A percentile compares a stretch with the other conserved stretches of the same genome.
These are phyloP conservation scores for Phytophthora multivora DNA, from an alignment of 352 stramenopile species.

Conservation along the genomic window DNA sequence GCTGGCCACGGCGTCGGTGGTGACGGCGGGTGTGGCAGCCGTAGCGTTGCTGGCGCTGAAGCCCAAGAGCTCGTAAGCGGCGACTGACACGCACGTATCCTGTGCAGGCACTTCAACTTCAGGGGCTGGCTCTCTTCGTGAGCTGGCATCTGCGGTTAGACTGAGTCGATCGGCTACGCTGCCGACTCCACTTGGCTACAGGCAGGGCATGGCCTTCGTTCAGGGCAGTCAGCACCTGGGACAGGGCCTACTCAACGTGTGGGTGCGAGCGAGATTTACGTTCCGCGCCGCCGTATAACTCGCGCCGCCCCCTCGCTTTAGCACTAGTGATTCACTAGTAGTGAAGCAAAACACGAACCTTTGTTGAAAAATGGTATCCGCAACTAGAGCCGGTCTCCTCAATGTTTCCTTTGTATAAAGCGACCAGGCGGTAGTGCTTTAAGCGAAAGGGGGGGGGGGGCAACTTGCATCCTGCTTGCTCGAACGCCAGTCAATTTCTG, in stretches of 20 bases:
- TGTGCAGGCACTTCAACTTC: constrained; percentile 24
- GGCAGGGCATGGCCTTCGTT: not conserved
- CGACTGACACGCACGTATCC: constrained; percentile 5
- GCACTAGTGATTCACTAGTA: constrained; percentile 1
- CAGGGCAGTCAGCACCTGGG: constrained; percentile 28
- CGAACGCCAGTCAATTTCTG: no score
- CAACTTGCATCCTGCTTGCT: not conserved
- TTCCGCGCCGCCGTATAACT: constrained; percentile 14
- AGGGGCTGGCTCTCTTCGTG: constrained; percentile 23
- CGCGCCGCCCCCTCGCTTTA: constrained; percentile 26
- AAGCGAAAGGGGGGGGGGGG: constrained; percentile 31
- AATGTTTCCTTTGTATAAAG: constrained; percentile 29
- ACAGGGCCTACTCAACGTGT: constrained; percentile 29
- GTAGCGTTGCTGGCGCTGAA: constrained; percentile 66
- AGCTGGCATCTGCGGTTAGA: constrained; percentile 7
- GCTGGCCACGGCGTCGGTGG: constrained; percentile 65
- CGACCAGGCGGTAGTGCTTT: constrained; percentile 5
- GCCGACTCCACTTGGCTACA: constrained; percentile 23
- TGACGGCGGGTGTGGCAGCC: constrained; percentile 72
- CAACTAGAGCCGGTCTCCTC: constrained; percentile 5
- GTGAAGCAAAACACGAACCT: constrained; percentile 22
- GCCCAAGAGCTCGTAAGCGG: constrained; percentile 52
- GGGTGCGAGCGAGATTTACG: constrained; percentile 6
- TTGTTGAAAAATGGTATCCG: not conserved
- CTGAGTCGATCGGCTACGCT: constrained; percentile 5